A percentile compares a stretch with the other conserved stretches of the same genome.
Conservation (phyloP, 2,329 filamentous ascomycete genomes). For the Nothophoma quercina region DNA sequence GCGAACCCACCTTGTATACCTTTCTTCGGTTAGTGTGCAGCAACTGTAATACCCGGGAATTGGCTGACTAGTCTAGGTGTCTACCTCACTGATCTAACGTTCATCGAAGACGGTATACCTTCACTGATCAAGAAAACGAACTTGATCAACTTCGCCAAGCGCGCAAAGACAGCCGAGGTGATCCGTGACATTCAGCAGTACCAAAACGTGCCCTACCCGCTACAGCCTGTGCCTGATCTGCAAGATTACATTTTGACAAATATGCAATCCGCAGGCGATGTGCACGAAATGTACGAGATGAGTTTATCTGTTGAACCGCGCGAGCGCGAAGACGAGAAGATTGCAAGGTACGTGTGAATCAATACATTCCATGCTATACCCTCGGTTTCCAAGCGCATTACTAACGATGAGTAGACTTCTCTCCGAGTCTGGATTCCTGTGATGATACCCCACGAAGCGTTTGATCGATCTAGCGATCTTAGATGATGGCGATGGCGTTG, state of each 20-base stretch:
- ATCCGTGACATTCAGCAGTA: constrained; percentile 99
- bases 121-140: constrained; percentile 96
- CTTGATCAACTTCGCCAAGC: constrained; percentile 98
- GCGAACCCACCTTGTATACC: constrained; percentile 97
- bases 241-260: constrained; percentile 97
- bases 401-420: constrained; percentile 53
- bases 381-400: constrained; percentile 2
- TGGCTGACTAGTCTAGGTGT: constrained; percentile 68
- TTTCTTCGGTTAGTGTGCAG: constrained; percentile 78
- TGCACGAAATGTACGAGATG: constrained; percentile 99
- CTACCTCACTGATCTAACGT: constrained; percentile 95
- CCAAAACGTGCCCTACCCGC: constrained; percentile 93
- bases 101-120: constrained; percentile 98
- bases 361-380: constrained; percentile 19
- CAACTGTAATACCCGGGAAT: background rate
- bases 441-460: constrained; percentile 51
- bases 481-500: constrained; percentile 21
- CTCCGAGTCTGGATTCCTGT: constrained; percentile 64
- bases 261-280: constrained; percentile 93
- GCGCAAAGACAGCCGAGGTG: constrained; percentile 96
- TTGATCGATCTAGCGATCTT: constrained; percentile 31
- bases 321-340: constrained; percentile 98
- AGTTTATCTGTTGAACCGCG: constrained; percentile 91
- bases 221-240: constrained; percentile 87
- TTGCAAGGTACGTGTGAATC: constrained; percentile 77